These are phyloP conservation scores for Fusarium neocosmosporiellum DNA, from an alignment of 2,329 filamentous ascomycete species.

Conservation along the genomic window DNA sequence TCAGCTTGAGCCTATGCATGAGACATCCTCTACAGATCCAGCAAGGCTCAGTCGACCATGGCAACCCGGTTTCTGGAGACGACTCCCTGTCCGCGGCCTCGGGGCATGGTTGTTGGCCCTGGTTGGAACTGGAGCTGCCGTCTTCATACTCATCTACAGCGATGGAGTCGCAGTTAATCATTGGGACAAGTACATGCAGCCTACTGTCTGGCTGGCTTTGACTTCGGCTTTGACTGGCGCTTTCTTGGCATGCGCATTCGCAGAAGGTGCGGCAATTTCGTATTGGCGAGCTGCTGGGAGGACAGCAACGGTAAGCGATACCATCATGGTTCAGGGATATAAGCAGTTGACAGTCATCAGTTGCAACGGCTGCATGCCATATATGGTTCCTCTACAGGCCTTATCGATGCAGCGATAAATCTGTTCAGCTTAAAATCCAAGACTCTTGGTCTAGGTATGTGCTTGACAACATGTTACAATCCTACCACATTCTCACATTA, in stretches of 20 bases:
- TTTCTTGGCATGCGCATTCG: slow-evolving; percentile 32
- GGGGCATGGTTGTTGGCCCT: slow-evolving; percentile 30
- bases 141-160: slow-evolving; percentile 29
- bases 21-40: slow-evolving; percentile 3
- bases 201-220: slow-evolving; percentile 35
- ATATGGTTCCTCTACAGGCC: slow-evolving; percentile 33
- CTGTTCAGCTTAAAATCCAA: slow-evolving; percentile 30
- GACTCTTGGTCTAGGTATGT: slow-evolving; percentile 29
- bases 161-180: slow-evolving; percentile 30
- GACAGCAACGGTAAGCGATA: slow-evolving; percentile 29
- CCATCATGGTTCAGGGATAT: accelerated
- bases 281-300: slow-evolving; percentile 33
- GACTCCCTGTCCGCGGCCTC: slow-evolving; percentile 29
- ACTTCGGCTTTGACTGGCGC: slow-evolving; percentile 33
- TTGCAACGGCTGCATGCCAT: slow-evolving; percentile 32
- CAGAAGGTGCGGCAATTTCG: slow-evolving; percentile 34
- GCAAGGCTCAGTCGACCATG: slow-evolving; percentile 31
- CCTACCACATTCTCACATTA: background rate
- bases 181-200: slow-evolving; percentile 33
- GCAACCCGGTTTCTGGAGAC: slow-evolving; percentile 34
- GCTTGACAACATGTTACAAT: background rate
- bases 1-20: slow-evolving; percentile 17
- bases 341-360: background rate
- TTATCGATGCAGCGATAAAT: slow-evolving; percentile 26
- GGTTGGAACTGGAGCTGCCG: slow-evolving; percentile 22